These are phyloP conservation scores for Phytophthora capsici DNA, from an alignment of 352 stramenopile species.

Conservation along the genomic window DNA sequence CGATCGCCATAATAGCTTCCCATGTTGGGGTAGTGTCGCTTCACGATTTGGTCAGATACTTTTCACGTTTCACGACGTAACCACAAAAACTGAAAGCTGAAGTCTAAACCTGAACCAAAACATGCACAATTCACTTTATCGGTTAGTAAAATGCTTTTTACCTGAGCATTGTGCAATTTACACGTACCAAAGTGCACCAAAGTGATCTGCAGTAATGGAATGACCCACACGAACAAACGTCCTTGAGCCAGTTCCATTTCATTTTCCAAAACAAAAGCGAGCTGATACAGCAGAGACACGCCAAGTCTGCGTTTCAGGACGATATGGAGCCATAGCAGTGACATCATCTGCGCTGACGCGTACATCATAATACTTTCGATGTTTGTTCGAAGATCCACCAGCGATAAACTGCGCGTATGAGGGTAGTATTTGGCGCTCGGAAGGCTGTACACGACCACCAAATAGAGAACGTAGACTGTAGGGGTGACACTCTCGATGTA, in stretches of 20 bases:
- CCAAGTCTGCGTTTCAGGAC: slow-evolving; percentile 18
- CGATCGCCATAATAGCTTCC: slow-evolving; percentile 29
- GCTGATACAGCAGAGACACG: slow-evolving; percentile 30
- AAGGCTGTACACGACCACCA: slow-evolving; percentile 22
- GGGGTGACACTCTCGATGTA: slow-evolving; percentile 17
- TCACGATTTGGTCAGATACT: slow-evolving; percentile 4
- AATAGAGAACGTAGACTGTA: slow-evolving; percentile 23
- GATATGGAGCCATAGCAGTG: slow-evolving; percentile 5
- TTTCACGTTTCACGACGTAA: neutral
- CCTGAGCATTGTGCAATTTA: neutral
- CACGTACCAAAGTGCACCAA: slow-evolving; percentile 36
- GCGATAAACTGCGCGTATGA: neutral
- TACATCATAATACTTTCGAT: slow-evolving; percentile 3
- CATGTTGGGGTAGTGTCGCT: slow-evolving; percentile 33
- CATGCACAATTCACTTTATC: no score
- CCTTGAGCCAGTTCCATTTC: slow-evolving; percentile 30
- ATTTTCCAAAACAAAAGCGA: slow-evolving; percentile 50
- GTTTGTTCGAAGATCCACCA: slow-evolving; percentile 7
- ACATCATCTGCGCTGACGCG: neutral
- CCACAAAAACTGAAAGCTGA: slow-evolving; percentile 27
- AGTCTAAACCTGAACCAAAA: slow-evolving; percentile 8
- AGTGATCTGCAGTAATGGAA: slow-evolving; percentile 29
- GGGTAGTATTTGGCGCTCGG: slow-evolving; percentile 37
- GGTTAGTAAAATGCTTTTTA: neutral
- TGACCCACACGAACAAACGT: slow-evolving; percentile 35